These are phyloP conservation scores for Ceratopteris richardii DNA, from an alignment of 75 land plant genomes.

Conservation along the genomic window DNA sequence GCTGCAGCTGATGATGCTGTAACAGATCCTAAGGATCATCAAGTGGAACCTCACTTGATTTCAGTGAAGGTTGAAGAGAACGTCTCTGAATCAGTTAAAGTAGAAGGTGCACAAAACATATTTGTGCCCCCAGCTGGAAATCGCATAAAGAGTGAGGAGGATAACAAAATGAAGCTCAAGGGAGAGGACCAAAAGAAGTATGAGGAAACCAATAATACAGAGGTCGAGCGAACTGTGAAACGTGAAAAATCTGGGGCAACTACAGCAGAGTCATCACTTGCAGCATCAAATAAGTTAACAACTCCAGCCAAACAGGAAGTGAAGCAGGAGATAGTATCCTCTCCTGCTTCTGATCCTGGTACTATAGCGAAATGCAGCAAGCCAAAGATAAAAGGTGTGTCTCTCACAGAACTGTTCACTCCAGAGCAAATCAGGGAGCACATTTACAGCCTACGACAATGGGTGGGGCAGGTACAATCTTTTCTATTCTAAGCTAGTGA, in stretches of 20 bases:
- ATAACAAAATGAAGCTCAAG: not conserved
- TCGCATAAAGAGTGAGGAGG: not conserved
- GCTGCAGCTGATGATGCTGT: not conserved
- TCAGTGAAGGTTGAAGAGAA: not conserved
- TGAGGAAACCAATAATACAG: constrained; percentile 11
- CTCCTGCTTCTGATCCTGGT: constrained; percentile 27
- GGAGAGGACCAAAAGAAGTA: not conserved
- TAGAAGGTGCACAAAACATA: not conserved
- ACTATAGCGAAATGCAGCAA: constrained; percentile 58
- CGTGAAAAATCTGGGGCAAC: not conserved
- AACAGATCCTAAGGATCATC: too few species aligned
- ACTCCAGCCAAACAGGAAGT: constrained; percentile 18
- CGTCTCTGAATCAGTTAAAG: not conserved
- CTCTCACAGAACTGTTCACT: constrained; percentile 88
- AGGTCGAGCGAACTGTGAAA: constrained; percentile 19
- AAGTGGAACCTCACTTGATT: constrained; percentile 10
- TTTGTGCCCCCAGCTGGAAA: not conserved
- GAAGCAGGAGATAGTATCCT: constrained; percentile 29
- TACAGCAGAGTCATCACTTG: constrained; percentile 18
- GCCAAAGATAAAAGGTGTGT: constrained; percentile 82
- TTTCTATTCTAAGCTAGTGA: too few species aligned
- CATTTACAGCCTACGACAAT: constrained; percentile 77
- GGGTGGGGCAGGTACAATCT: constrained; percentile 87
- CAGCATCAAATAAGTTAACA: constrained; percentile 22
- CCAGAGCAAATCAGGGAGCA: constrained; percentile 93